phyloP scores from a whole-genome alignment of 2,329 filamentous ascomycete species.

The Ceratocystis variospora region DNA sequence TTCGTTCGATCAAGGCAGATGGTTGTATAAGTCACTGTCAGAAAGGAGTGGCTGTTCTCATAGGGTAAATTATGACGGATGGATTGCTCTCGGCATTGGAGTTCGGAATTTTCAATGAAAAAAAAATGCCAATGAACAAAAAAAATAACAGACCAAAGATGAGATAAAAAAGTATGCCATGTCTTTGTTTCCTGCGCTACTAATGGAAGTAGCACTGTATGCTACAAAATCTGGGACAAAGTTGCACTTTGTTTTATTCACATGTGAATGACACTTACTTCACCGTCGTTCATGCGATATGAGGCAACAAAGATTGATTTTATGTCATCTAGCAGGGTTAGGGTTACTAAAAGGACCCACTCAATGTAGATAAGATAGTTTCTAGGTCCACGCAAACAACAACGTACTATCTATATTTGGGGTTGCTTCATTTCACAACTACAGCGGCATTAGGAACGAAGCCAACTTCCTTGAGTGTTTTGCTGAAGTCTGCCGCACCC shows the following conservation, averaged over 20 bases:
- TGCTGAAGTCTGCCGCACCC: conserved; percentile 60
- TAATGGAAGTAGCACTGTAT: no score
- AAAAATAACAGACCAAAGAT: conserved; percentile 18
- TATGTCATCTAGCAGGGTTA: neutral
- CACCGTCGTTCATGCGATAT: neutral
- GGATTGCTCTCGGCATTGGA: conserved; percentile 31
- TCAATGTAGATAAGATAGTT: neutral
- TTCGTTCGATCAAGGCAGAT: conserved; percentile 39
- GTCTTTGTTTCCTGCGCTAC: neutral
- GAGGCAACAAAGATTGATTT: neutral
- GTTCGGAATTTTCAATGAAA: conserved; percentile 29
- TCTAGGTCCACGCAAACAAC: neutral
- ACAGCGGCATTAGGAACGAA: conserved; percentile 82
- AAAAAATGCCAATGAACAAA: conserved; percentile 23
- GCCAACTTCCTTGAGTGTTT: conserved; percentile 85
- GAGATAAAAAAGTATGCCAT: neutral
- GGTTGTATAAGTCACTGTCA: conserved; percentile 19
- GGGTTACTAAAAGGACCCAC: neutral
- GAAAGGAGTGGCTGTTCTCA: conserved; percentile 31
- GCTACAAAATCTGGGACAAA: no score
- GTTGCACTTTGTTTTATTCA: neutral
- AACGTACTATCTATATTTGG: neutral
- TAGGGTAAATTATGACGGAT: conserved; percentile 31
- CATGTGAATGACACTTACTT: neutral
- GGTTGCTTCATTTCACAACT: conserved; percentile 44